Evolutionary conservation across 345 rosid genomes (phyloP).

Genomic region (Gossypium turneri): DNA sequence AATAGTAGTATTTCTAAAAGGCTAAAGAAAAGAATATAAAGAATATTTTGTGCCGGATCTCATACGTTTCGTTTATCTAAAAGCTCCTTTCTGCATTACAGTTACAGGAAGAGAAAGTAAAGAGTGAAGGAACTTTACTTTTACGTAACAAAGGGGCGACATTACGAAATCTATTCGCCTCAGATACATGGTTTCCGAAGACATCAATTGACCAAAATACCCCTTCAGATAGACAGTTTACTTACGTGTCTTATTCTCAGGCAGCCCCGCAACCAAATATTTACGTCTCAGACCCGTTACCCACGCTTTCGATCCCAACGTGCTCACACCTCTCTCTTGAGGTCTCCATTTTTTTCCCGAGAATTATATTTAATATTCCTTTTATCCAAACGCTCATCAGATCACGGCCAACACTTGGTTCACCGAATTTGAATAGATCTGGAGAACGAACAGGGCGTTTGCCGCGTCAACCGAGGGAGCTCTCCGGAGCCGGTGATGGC

Average conservation of each 20-base stretch:
- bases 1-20: no score
- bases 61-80: no score
- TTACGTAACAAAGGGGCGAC: not conserved
- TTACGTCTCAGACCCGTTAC: conserved; percentile 1
- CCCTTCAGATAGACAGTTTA: not conserved
- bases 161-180: not conserved
- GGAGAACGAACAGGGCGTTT: conserved; percentile 29
- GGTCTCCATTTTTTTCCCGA: not conserved
- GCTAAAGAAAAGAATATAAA: no score
- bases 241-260: not conserved
- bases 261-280: not conserved
- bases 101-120: no score
- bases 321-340: not conserved
- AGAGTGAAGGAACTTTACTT: not conserved
- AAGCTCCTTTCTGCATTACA: no score
- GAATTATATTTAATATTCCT: conserved; percentile 9
- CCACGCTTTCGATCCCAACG: not conserved
- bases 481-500: conserved; percentile 35
- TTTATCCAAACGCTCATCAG: conserved; percentile 31
- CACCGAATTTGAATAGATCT: conserved; percentile 31
- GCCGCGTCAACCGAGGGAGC: conserved; percentile 7
- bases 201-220: not conserved
- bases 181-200: not conserved
- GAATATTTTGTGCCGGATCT: no score
- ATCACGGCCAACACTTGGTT: not conserved